A percentile compares a stretch with the other conserved stretches of the same genome.
phyloP scores from a whole-genome alignment of 352 stramenopile genomes.

The Phytopythium aichiense region DNA sequence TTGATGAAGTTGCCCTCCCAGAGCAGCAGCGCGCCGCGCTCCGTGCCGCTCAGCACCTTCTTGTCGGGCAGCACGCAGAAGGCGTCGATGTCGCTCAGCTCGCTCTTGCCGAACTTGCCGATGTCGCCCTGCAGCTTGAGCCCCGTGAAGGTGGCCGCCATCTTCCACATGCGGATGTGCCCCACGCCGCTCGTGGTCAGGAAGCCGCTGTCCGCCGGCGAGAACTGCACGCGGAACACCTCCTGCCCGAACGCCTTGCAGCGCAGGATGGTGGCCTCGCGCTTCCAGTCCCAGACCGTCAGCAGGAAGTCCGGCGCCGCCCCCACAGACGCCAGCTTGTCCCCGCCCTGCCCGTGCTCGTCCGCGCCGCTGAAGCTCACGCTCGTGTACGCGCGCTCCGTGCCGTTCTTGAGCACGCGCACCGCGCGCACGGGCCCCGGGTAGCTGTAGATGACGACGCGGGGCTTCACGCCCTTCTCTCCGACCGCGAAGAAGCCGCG shows the following conservation, averaged over 20 bases:
- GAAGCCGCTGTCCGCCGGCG: constrained; percentile 81
- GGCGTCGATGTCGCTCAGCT: constrained; percentile 91
- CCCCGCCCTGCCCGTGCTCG: constrained; percentile 39
- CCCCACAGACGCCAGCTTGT: constrained; percentile 89
- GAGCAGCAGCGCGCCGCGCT: constrained; percentile 84
- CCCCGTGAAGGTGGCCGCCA: constrained; percentile 95
- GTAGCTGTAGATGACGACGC: constrained; percentile 88
- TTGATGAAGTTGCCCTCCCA: constrained; percentile 97
- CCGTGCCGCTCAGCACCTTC: constrained; percentile 89
- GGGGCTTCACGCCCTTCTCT: constrained; percentile 85
- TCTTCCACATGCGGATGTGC: constrained; percentile 96
- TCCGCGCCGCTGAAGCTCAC: constrained; percentile 45
- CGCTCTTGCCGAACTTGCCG: constrained; percentile 94
- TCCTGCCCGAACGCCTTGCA: constrained; percentile 95
- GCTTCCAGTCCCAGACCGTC: constrained; percentile 91
- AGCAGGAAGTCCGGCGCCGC: constrained; percentile 87
- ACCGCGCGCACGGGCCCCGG: constrained; percentile 57
- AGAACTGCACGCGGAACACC: constrained; percentile 91
- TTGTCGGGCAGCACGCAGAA: constrained; percentile 94
- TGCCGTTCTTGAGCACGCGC: constrained; percentile 78
- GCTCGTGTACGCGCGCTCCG: constrained; percentile 78
- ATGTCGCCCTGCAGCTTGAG: constrained; percentile 95
- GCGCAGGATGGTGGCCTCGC: constrained; percentile 87
- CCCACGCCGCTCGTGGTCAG: constrained; percentile 91
- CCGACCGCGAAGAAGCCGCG: constrained; percentile 81